Conservation (phyloP, 441 rosid species). For the Populus hybrid region DNA sequence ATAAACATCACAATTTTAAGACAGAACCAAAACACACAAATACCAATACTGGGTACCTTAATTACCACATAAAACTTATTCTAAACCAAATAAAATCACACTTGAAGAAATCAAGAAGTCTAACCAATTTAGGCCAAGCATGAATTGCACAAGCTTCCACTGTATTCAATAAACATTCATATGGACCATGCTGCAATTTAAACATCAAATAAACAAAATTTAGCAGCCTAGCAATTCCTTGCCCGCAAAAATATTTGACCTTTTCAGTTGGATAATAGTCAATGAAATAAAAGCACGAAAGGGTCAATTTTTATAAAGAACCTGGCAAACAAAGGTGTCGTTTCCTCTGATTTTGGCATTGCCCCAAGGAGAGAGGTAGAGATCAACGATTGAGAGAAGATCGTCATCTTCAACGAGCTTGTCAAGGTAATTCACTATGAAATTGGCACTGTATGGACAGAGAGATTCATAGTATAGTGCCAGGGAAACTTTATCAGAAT, state of each 20-base stretch:
- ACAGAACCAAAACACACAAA: neutral
- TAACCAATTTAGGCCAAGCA: conserved; percentile 73
- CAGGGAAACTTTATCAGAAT: conserved; percentile 44
- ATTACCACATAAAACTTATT: neutral
- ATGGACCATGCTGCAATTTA: conserved; percentile 69
- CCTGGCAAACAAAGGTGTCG: conserved; percentile 76
- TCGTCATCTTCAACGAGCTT: conserved; percentile 49
- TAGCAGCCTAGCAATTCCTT: neutral
- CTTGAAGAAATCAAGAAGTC: neutral
- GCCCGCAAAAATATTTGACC: neutral
- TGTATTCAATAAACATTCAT: conserved; percentile 76
- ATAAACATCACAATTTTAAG: neutral
- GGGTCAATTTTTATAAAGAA: conserved; percentile 2
- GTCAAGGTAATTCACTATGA: conserved; percentile 51
- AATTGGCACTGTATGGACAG: conserved; percentile 71
- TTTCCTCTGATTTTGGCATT: conserved; percentile 56
- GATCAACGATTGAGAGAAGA: conserved; percentile 67
- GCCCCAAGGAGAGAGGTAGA: conserved; percentile 77
- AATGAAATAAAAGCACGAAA: neutral
- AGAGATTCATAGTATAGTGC: conserved; percentile 76
- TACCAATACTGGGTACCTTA: neutral
- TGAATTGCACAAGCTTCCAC: conserved; percentile 88
- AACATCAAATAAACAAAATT: neutral
- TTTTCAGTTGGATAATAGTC: neutral
- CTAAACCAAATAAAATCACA: neutral